Evolutionary conservation across 2,329 filamentous ascomycete genomes (phyloP), one percentile per base, ranked within the genome.

Genomic region (Claviceps purpurea): DNA sequence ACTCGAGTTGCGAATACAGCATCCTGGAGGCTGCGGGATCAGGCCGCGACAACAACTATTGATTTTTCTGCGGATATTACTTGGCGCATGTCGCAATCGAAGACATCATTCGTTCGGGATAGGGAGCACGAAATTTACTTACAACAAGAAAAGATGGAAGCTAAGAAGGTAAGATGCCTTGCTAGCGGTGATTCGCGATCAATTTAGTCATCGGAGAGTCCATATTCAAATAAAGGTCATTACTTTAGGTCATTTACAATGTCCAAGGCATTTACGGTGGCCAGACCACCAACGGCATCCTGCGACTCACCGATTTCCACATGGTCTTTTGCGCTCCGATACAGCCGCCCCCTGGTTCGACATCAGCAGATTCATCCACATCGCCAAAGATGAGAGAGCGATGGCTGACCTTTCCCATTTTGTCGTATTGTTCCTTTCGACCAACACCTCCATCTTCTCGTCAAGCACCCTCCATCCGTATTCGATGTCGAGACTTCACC

Each of bases 351-450:
- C 53, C 47, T 40, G 55, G 47, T 50, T 51, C 62, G 16, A 37
- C 59, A 13, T 49, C 55, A 34, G 10, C 30, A 13, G 57, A 62
- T 11, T 49, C 56, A n/a, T 52, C 56, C 18, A 34, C 58, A 14
- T 62, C 64, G 13, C 64, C 65, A 4, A 69, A 64, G 55, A 61
- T 61, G 49, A 69, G 82, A 64, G 87, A 95, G 68, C 80, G 87
- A 64, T 98, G 91, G 87, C 88, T 97, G 52, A 90, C 93, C 16
- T 98, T 90, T 68, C 90, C 91, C 24, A 90, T 97, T 69, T 88
- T 98, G 61, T 80, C 80, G 42, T 80, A 84, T 62, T 95, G 90
- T 69, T 81, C 78, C 24, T 81, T 91, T 58, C 81, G 88, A 54
- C 85, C 89, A 30, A 82, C 84, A 47, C 84, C 86, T 18, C 75